Evolutionary conservation across 2,329 filamentous ascomycete species (phyloP).

Genomic region (Penicillium corylophilum): DNA sequence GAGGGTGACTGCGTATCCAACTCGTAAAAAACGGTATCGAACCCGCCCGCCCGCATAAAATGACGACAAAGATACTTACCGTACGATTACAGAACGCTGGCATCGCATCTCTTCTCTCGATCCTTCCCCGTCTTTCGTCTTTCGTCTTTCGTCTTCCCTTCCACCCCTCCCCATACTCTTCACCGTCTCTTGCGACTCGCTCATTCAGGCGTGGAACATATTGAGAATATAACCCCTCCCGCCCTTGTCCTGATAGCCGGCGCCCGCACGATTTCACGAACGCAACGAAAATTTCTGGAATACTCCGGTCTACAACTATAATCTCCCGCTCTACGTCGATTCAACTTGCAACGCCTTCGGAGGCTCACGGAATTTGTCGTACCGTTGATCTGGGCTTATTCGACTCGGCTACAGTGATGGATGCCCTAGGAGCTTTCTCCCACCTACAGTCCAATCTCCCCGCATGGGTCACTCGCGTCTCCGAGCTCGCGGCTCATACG

Average conservation of each 20-base stretch:
- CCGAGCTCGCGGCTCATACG: constrained; percentile 43
- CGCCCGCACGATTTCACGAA: constrained; percentile 11
- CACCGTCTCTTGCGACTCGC: constrained; percentile 13
- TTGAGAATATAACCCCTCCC: constrained; percentile 1
- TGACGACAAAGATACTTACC: constrained; percentile 7
- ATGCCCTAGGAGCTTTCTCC: constrained; percentile 47
- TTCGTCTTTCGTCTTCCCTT: constrained; percentile 4
- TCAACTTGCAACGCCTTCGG: not conserved
- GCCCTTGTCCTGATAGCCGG: not conserved
- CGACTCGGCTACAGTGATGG: constrained; percentile 28
- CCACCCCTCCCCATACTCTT: constrained; percentile 12
- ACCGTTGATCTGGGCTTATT: not conserved
- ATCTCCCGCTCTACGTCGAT: not conserved
- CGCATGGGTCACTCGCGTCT: constrained; percentile 44
- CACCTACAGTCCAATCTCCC: constrained; percentile 46
- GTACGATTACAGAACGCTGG: constrained; percentile 10
- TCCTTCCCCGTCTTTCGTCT: constrained; percentile 11
- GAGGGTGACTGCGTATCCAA: not conserved
- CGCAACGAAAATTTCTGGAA: constrained; percentile 13
- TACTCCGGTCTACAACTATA: not conserved
- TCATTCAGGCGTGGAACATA: not conserved
- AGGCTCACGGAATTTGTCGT: not conserved
- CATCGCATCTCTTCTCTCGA: constrained; percentile 12
- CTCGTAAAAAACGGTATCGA: constrained; percentile 5
- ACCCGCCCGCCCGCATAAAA: constrained; percentile 3